Evolutionary conservation across 345 rosid genomes (phyloP).

Genomic region (Populus davidiana): DNA sequence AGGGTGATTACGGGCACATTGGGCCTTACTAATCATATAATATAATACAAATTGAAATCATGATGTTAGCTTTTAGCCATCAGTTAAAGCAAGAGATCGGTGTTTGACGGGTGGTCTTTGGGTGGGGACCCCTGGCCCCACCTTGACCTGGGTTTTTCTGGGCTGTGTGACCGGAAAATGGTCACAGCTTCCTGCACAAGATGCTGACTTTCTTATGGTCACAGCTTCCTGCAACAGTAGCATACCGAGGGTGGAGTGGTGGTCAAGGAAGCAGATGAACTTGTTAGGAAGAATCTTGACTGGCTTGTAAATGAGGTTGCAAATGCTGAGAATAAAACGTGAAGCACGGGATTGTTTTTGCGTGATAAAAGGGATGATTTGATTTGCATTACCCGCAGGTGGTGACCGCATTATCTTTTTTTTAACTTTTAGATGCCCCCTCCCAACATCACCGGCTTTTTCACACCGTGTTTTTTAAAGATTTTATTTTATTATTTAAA

Average conservation of each 20-base stretch:
- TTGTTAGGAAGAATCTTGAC: conserved; percentile 13
- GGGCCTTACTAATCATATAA: neutral
- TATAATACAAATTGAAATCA: neutral
- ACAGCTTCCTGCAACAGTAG: neutral
- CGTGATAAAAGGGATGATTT: neutral
- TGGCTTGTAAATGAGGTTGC: neutral
- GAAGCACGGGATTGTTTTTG: conserved; percentile 8
- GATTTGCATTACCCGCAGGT: neutral
- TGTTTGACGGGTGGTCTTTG: neutral
- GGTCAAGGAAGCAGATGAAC: neutral
- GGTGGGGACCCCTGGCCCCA: neutral
- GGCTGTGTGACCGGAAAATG: neutral
- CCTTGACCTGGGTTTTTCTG: neutral
- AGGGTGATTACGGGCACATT: neutral
- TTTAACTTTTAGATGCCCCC: neutral
- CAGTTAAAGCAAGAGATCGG: conserved; percentile 7
- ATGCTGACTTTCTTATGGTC: neutral
- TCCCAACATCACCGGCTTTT: conserved; percentile 1
- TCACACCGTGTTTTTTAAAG: neutral
- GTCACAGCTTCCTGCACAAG: neutral
- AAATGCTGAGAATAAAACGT: neutral
- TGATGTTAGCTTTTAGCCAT: neutral
- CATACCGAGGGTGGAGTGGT: neutral
- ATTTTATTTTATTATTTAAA: too few species aligned
- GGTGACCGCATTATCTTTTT: neutral